These are phyloP conservation scores for barley (Hordeum vulgare) DNA, from an alignment of 176 grass and related monocot species.

Conservation along the genomic window DNA sequence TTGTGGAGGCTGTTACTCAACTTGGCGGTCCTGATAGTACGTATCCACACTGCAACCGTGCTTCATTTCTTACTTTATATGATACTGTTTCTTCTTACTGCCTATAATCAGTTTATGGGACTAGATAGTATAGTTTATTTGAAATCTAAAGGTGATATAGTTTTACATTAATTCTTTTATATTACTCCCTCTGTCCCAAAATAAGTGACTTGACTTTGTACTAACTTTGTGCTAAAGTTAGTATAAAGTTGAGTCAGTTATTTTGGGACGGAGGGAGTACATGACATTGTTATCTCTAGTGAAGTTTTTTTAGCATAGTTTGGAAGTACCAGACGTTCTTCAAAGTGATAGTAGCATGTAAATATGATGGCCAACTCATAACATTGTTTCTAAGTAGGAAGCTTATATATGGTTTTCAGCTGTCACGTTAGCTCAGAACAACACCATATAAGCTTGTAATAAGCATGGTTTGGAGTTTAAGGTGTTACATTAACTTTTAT, in stretches of 20 bases:
- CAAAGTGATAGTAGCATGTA: conserved; percentile 6
- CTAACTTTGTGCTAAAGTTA: too few relatives aligned
- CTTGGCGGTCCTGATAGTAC: conserved; percentile 97
- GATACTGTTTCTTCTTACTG: background rate
- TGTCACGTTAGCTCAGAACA: background rate
- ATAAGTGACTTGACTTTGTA: too few relatives aligned
- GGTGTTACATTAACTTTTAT: background rate
- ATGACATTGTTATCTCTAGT: background rate
- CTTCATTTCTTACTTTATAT: background rate
- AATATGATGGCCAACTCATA: background rate
- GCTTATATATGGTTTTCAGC: background rate
- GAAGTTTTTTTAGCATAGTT: background rate
- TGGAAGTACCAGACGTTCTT: background rate
- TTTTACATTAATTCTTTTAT: background rate
- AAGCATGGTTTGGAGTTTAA: background rate
- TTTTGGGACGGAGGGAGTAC: too few relatives aligned
- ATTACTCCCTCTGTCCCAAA: background rate
- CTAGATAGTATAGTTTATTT: background rate
- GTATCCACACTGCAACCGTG: conserved; percentile 1
- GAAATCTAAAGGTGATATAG: background rate
- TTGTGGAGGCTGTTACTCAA: conserved; percentile 90
- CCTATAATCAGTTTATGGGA: background rate
- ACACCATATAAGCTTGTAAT: background rate
- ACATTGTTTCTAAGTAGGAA: background rate
- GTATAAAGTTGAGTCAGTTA: too few relatives aligned